phyloP scores from a whole-genome alignment of 257 asterid species.

The Buddleja alternifolia region DNA sequence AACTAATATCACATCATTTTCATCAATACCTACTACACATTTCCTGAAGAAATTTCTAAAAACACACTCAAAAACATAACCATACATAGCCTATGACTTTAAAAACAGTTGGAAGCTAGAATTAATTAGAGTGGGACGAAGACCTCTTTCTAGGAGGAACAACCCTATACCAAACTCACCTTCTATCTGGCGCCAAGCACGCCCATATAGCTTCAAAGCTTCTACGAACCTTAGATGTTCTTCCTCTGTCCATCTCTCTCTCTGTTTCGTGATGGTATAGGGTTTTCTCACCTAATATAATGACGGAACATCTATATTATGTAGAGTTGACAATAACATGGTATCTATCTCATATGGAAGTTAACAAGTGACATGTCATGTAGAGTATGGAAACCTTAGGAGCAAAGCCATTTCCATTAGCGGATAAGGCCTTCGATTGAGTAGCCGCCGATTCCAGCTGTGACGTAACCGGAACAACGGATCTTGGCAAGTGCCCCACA shows the following conservation, averaged over 20 bases:
- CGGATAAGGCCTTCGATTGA: constrained; percentile 34
- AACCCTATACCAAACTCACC: constrained; percentile 55
- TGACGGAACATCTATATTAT: constrained; percentile 35
- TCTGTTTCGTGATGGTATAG: constrained; percentile 77
- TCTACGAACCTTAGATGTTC: constrained; percentile 83
- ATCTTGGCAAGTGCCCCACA: constrained; percentile 44
- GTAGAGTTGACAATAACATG: constrained; percentile 14
- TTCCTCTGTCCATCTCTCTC: constrained; percentile 88
- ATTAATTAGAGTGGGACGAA: constrained; percentile 7
- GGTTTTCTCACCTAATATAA: constrained; percentile 77
- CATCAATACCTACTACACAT: too few species aligned
- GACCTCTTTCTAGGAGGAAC: constrained; percentile 30
- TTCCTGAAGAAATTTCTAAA: background rate
- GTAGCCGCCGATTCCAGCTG: constrained; percentile 34
- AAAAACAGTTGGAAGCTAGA: background rate
- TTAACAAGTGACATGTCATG: constrained; percentile 16
- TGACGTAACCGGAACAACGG: constrained; percentile 24
- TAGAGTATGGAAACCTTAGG: constrained; percentile 56
- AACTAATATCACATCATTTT: too few species aligned
- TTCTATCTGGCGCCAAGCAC: constrained; percentile 91
- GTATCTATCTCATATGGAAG: constrained; percentile 15
- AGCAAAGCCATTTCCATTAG: constrained; percentile 41
- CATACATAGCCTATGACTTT: too few species aligned
- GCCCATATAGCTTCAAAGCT: constrained; percentile 81
- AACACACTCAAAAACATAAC: background rate